Conservation (phyloP, 2,329 filamentous ascomycete species). For the Erysiphe pulchra region DNA sequence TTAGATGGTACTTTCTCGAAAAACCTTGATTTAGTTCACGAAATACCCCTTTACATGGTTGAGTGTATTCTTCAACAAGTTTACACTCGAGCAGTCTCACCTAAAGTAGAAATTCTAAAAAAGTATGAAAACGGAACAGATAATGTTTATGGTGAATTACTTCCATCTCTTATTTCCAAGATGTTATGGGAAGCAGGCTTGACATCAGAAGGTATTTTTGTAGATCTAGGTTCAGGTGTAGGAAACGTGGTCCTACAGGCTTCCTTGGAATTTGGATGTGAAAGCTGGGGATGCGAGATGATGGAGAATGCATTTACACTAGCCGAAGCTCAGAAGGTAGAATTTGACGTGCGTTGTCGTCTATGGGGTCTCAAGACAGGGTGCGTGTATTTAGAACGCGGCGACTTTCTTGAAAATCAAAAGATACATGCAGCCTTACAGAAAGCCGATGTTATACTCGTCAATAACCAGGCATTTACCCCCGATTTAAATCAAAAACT, state of each 20-base stretch:
- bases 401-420: slow-evolving; percentile 56
- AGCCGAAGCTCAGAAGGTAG: slow-evolving; percentile 52
- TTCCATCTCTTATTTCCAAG: slow-evolving; percentile 58
- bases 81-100: slow-evolving; percentile 80
- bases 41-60: slow-evolving; percentile 45
- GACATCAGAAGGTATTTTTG: slow-evolving; percentile 64
- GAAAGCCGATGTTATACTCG: slow-evolving; percentile 78
- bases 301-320: slow-evolving; percentile 76
- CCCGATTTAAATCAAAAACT: slow-evolving; percentile 65
- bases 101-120: slow-evolving; percentile 56
- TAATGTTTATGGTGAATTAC: slow-evolving; percentile 83
- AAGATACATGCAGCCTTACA: slow-evolving; percentile 48
- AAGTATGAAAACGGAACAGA: slow-evolving; percentile 78
- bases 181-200: slow-evolving; percentile 56
- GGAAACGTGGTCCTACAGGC: slow-evolving; percentile 90
- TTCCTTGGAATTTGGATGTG: slow-evolving; percentile 75
- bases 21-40: slow-evolving; percentile 42
- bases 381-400: slow-evolving; percentile 51
- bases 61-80: slow-evolving; percentile 67
- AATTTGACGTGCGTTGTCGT: slow-evolving; percentile 63
- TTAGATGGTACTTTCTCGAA: slow-evolving; percentile 44
- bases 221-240: slow-evolving; percentile 86
- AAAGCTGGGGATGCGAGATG: slow-evolving; percentile 91
- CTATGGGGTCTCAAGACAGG: slow-evolving; percentile 75
- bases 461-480: slow-evolving; percentile 95